Evolutionary conservation across 202 grass and related monocot species (phyloP).

Genomic region (Setaria viridis): DNA sequence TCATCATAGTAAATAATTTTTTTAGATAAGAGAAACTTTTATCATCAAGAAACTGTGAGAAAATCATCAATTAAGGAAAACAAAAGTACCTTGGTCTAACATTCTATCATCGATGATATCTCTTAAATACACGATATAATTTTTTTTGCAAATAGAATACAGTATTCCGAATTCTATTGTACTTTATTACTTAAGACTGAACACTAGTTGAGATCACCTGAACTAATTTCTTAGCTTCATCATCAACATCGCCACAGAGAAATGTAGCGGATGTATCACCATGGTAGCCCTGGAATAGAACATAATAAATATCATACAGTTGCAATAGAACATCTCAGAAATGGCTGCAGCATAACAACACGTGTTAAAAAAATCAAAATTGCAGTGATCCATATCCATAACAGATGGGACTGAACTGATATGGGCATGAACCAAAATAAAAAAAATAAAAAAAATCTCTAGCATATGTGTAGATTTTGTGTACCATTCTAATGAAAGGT

Average conservation of each 20-base stretch:
- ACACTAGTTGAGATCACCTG: conserved; percentile 58
- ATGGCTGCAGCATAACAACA: neutral
- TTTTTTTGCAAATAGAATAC: neutral
- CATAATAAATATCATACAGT: conserved; percentile 16
- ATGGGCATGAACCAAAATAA: neutral
- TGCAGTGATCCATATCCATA: neutral
- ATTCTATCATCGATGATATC: conserved; percentile 6
- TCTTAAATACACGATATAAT: conserved; percentile 16
- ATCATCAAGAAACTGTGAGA: neutral
- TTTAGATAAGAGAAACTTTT: conserved; percentile 19
- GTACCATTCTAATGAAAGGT: neutral
- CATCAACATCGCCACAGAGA: conserved; percentile 84
- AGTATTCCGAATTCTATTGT: neutral
- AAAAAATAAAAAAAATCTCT: no score
- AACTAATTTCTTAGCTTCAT: conserved; percentile 89
- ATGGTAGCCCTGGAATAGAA: conserved; percentile 85
- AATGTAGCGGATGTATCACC: conserved; percentile 97
- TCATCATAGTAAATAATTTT: conserved; percentile 16
- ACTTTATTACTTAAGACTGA: conserved; percentile 18
- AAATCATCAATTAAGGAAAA: conserved; percentile 3
- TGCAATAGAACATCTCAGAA: conserved; percentile 34
- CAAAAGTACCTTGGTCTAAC: neutral
- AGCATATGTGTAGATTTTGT: neutral
- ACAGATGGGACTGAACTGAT: neutral
- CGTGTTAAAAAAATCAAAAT: conserved; percentile 16